Percentiles rank a stretch among this genome's conserved stretches.
Conservation (phyloP, 116 monocot species). For the Zostera marina region DNA sequence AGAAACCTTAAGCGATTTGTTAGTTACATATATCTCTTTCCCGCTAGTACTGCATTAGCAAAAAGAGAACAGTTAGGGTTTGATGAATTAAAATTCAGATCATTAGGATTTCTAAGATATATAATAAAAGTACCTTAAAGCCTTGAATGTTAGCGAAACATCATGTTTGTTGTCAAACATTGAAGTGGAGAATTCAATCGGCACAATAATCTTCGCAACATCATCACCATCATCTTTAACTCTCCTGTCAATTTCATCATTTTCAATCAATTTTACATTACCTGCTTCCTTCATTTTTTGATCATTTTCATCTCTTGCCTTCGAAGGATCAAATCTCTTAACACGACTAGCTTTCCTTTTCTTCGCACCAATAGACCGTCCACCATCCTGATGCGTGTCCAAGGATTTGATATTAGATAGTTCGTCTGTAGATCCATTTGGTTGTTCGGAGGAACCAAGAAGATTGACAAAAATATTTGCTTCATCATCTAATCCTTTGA, state of each 20-base stretch:
- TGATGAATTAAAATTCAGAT: no score
- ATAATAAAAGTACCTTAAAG: slow-evolving; percentile 29
- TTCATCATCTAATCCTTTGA: neutral
- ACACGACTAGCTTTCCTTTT: slow-evolving; percentile 77
- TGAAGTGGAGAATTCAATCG: slow-evolving; percentile 33
- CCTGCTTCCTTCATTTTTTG: slow-evolving; percentile 25
- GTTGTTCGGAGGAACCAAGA: slow-evolving; percentile 11
- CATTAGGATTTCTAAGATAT: no score
- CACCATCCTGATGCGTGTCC: slow-evolving; percentile 9
- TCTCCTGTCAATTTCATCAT: slow-evolving; percentile 21
- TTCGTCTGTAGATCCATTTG: slow-evolving; percentile 15
- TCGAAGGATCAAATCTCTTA: slow-evolving; percentile 50
- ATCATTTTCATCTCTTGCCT: slow-evolving; percentile 4
- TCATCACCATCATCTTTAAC: slow-evolving; percentile 19
- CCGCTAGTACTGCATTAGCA: no score
- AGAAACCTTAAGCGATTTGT: no score
- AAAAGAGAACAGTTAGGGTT: no score
- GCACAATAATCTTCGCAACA: slow-evolving; percentile 53
- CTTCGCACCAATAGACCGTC: slow-evolving; percentile 45
- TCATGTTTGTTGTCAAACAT: slow-evolving; percentile 44
- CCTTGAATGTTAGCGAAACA: slow-evolving; percentile 54
- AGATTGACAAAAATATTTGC: slow-evolving; percentile 14
- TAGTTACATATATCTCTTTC: no score
- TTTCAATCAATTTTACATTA: slow-evolving; percentile 24
- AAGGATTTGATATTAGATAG: slow-evolving; percentile 19